phyloP scores from a whole-genome alignment of 2,329 filamentous ascomycete species.

The Herpotrichia juniperi region DNA sequence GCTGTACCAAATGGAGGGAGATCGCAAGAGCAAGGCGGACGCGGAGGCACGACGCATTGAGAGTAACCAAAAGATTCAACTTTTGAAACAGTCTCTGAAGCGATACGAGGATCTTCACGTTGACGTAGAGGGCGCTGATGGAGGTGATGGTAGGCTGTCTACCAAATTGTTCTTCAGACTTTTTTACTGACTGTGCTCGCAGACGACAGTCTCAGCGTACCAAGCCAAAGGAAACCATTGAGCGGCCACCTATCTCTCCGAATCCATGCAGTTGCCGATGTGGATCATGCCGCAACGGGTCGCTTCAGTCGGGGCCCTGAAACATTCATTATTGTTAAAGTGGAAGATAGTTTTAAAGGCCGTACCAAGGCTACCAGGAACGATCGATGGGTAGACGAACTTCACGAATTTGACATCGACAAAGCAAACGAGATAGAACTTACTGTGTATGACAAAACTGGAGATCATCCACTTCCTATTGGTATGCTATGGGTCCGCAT shows the following conservation, averaged over 20 bases:
- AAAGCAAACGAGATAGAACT: constrained; percentile 99
- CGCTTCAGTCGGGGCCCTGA: constrained; percentile 90
- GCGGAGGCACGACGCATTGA: constrained; percentile 88
- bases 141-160: constrained; percentile 74
- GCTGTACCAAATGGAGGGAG: constrained; percentile 95
- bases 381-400: constrained; percentile 90
- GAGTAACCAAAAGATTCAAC: constrained; percentile 96
- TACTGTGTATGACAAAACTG: constrained; percentile 94
- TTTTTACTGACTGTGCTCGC: constrained; percentile 34
- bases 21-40: constrained; percentile 92
- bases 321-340: constrained; percentile 94
- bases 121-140: constrained; percentile 78
- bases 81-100: constrained; percentile 94
- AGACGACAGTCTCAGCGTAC: constrained; percentile 97
- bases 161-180: not conserved
- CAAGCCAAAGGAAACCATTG: constrained; percentile 93
- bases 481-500: constrained; percentile 96
- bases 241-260: constrained; percentile 88
- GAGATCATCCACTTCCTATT: constrained; percentile 87
- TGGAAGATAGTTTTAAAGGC: constrained; percentile 90
- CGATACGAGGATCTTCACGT: constrained; percentile 97
- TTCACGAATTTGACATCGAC: constrained; percentile 91
- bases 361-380: constrained; percentile 83
- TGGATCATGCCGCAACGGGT: constrained; percentile 84
- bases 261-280: constrained; percentile 88